Evolutionary conservation across 75 land plant species (phyloP), one percentile per base, ranked within the genome.

Genomic region (Isoetes taiwanensis): DNA sequence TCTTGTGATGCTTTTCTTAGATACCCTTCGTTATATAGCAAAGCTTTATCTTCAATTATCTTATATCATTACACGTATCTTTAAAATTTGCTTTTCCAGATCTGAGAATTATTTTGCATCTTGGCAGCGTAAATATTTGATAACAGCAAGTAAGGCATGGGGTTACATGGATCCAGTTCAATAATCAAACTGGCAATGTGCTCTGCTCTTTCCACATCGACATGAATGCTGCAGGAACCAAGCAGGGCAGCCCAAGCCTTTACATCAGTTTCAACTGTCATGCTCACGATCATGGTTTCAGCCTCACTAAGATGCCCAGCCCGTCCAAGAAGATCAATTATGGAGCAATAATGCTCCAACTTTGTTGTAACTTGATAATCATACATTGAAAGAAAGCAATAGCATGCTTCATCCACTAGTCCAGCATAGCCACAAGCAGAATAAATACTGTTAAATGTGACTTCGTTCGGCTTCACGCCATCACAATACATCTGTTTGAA

Each of bases 201-300:
- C 38, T 76, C 61, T 1, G 80, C 87, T 5, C 80, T 28, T n/a
- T 31, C 50, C 24, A 59, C 28, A 37, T 83, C 68, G 16, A 58
- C 63, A 65, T 80, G 87, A n/a, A 74, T 62, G 32, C 60, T 68
- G 40, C 87, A 83, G 14, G 83, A 83, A 41, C 69, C 75, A 55
- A 83, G 83, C 42, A 83, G 55, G 30, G 84, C 71, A 19, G 75
- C 63, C 87, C 87, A 83, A 0, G 76, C 78, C 30, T 80, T 55
- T 26, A 65, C 62, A 61, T 67, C 59, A 30, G 84, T 58, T 10
- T 41, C 56, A 53, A 69, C 17, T 33, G 80, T 78, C 78, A 84
- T 77, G 25, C 58, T 56, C 12, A 63, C 32, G 9, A 77, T 79
- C 31, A 80, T 72, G 32, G 66, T 59, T 11, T 76, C 17, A 26